Evolutionary conservation across 75 land plant genomes (phyloP), one percentile per base, ranked within the genome.

Genomic region (Picea glauca): DNA sequence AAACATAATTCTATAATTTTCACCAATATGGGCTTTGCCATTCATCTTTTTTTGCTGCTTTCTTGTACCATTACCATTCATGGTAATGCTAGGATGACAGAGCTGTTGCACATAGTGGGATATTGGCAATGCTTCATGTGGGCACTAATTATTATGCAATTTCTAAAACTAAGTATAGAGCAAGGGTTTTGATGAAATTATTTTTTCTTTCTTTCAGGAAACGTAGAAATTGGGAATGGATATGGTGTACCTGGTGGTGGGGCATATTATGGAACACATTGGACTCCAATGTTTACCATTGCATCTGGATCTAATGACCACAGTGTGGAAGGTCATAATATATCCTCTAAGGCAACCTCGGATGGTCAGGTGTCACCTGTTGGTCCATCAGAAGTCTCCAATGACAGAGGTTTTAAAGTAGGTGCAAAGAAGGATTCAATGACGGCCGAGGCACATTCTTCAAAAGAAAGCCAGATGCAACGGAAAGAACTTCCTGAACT

Each of bases 211-310:
- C 26, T 77, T 58, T 85, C 89, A 96, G 97, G 87, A 30, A 96
- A 96, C 78, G 18, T 81, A 54, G 99, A 96, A 74, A 96, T 96
- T 84, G 99, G 99, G 50, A 96, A 96, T 91, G 99, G 98, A 5
- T 96, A 96, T 88, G 99, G 99, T 59, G 98, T 96, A 33, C 99
- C 99, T 26, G 98, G 99, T 72, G 99, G 99, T 62, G 93, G 93
- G 80, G 99, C 98, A 80, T 94, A 91, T 78, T 77, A 82, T 79
- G 83, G 81, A 75, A 77, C 83, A 46, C 66, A 83, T 30, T 80
- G 63, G 60, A 75, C 80, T 56, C 79, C 81, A 59, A 77, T 77
- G 79, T 81, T 81, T 62, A 64, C 74, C 65, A 54, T 81, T 64
- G 61, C 81, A 58, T 62, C 84, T 21, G 76, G 72, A 58, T 26